Evolutionary conservation across 164 flowering plant genomes (phyloP), one percentile per base, ranked within the genome.

Genomic region (Akebia trifoliata): DNA sequence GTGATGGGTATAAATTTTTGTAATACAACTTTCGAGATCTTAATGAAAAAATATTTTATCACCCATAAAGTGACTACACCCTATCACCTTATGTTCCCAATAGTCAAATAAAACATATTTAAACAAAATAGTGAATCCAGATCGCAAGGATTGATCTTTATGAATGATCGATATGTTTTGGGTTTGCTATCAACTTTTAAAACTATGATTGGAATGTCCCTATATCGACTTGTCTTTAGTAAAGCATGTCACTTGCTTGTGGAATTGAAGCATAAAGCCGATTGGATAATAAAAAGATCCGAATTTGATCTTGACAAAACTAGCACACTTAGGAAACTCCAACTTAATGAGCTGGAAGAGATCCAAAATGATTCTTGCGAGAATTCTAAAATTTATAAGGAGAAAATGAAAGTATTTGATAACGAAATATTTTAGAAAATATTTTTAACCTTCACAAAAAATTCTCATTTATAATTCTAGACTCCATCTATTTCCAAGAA

Each of bases 1-100:
- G 52, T 25, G 50, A 44, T 17, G 49, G 60, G 50, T 1, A 8
- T 50, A 0, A 50, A 56, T 17, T 18, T 56, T 15, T 54, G 47
- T 38, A 42, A 56, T 9, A 42, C 28, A 7, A 2, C 0, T 1
- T 29, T 56, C 18, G 50, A 56, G 2, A 10, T 1, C 1, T 40
- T 43, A 1, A 1, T 40, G 0, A 1, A 4, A 3, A 42, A 43
- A 9, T 56, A 56, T 32, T 17, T 22, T 18, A 15, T 56, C 8
- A 26, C 0, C 0, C 50, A 43, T 12, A 18, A 17, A 17, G 18
- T 38, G 0, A 30, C 57, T 5, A n/a, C n/a, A 1, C 9, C 25
- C 12, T 37, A 26, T 8, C 58, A 54, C 17, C 46, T 46, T 12
- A 54, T 12, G 29, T 26, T 1, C 39, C 46, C 4, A 54, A 54